A percentile compares a stretch with the other conserved stretches of the same genome.
Evolutionary conservation across 768 basidiomycete genomes (phyloP).

Genomic region (Mycena latifolia): DNA sequence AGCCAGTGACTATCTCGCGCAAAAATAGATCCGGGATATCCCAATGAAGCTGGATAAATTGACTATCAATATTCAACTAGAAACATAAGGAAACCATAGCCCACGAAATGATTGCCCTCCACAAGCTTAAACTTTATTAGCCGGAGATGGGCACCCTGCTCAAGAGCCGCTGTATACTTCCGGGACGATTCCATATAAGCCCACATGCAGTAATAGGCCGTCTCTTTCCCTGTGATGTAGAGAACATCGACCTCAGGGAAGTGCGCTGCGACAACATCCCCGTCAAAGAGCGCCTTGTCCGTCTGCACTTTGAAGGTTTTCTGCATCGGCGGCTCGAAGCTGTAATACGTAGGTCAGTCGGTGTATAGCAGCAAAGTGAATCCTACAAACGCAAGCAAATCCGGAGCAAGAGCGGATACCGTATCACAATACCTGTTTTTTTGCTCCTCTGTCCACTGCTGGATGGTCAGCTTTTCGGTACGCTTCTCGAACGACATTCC

Average conservation of each 20-base stretch:
- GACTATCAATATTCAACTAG: not conserved
- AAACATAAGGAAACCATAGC: not conserved
- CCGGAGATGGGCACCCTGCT: not conserved
- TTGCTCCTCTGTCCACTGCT: constrained; percentile 16
- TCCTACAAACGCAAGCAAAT: not conserved
- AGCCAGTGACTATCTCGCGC: constrained; percentile 1
- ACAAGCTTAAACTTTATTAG: constrained; percentile 15
- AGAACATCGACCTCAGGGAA: constrained; percentile 25
- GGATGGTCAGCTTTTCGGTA: constrained; percentile 1
- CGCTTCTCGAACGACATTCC: constrained; percentile 21
- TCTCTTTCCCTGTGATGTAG: constrained; percentile 8
- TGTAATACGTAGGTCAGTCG: not conserved
- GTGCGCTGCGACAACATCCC: not conserved
- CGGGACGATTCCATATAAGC: constrained; percentile 19
- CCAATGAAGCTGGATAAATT: constrained; percentile 15
- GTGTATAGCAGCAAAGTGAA: too few species aligned
- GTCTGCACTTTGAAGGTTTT: constrained; percentile 4
- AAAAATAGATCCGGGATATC: constrained; percentile 14
- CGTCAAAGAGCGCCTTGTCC: constrained; percentile 6
- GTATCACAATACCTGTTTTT: constrained; percentile 12
- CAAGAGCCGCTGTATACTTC: constrained; percentile 1
- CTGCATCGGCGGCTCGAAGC: constrained; percentile 18
- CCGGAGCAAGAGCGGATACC: constrained; percentile 1
- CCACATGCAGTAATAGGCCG: constrained; percentile 22
- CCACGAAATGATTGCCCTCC: constrained; percentile 23